Evolutionary conservation across 352 stramenopile species (phyloP), one percentile per base, ranked within the genome.

Genomic region (Bremia lactucae): DNA sequence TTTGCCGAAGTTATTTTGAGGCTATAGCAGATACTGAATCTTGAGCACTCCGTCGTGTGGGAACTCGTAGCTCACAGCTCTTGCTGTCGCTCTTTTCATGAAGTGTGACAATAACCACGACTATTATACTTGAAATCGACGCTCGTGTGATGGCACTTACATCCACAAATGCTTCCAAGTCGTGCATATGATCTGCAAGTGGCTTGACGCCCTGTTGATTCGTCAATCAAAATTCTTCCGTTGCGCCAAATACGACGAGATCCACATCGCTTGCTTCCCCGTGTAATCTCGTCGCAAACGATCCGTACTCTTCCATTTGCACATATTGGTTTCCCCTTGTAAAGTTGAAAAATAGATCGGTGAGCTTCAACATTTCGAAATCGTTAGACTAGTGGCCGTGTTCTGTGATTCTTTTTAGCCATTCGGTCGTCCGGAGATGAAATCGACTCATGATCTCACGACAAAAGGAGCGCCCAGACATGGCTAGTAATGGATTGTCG

Each of bases 371-470:
- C 96, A 99, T 99, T 65, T 99, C 95, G 13, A 96, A 69, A 95
- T 99, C 24, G 96, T 99, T 5, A 99, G 73, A 66, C 97, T 98
- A 24, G 96, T 95, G 13, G 89, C 87, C 18, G 89, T 97, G 72
- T 98, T 98, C 75, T 99, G 95, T 39, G 94, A 96, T 55, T 98
- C 94, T 68, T 98, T n/a, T 98, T 21, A 99, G 76, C 21, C 96
- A 83, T 46, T 96, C 71, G 15, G 96, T 95, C 42, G 98, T 97
- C 39, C 93, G 91, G 59, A 97, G 72, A 40, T 95, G 89, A 94
- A 99, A 98, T 43, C 95, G 89, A 55, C 82, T 98, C 94, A 99
- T 98, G 81, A 99, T 99, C 31, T 97, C 95, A n/a, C 73, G 71
- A 55, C 65, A 72, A 56, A 62, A 67, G 4, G 47, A 52, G 36